Evolutionary conservation across 108 stramenopile genomes (phyloP).

Genomic region (Fragilaria radians): DNA sequence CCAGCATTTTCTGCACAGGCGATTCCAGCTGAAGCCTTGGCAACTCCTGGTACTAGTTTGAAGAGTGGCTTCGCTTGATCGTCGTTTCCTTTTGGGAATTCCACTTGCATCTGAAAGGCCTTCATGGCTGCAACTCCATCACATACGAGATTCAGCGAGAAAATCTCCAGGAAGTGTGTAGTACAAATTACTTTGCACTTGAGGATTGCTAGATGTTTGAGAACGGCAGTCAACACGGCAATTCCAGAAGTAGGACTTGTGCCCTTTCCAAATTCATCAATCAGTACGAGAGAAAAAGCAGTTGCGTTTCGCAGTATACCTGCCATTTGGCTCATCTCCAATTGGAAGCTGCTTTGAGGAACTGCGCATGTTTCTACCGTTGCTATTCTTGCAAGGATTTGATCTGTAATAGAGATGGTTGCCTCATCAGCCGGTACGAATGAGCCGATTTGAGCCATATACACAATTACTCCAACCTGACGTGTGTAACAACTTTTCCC

Average conservation of each 20-base stretch:
- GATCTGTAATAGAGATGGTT: constrained; percentile 79
- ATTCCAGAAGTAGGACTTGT: constrained; percentile 92
- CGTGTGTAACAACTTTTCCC: constrained; percentile 94
- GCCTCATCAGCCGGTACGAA: constrained; percentile 85
- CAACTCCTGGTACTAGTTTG: constrained; percentile 83
- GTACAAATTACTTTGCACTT: constrained; percentile 82
- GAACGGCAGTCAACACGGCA: constrained; percentile 78
- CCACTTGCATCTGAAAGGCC: constrained; percentile 83
- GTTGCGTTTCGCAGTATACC: constrained; percentile 60
- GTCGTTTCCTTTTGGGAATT: constrained; percentile 50
- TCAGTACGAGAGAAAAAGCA: constrained; percentile 73
- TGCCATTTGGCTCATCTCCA: constrained; percentile 89
- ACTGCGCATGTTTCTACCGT: constrained; percentile 88
- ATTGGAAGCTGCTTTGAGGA: constrained; percentile 90
- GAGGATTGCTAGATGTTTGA: constrained; percentile 51
- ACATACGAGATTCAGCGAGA: constrained; percentile 70
- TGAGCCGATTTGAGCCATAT: constrained; percentile 90
- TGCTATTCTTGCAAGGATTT: constrained; percentile 83
- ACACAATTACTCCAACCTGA: constrained; percentile 81
- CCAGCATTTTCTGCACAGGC: constrained; percentile 90
- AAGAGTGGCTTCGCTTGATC: constrained; percentile 80
- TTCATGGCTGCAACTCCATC: constrained; percentile 66
- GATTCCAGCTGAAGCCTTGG: constrained; percentile 85
- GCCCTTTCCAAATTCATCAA: constrained; percentile 98
- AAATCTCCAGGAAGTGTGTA: constrained; percentile 94